A percentile compares a stretch with the other conserved stretches of the same genome.
Conservation (phyloP, 2,329 filamentous ascomycete species). For the Hymenoscyphus linearis region DNA sequence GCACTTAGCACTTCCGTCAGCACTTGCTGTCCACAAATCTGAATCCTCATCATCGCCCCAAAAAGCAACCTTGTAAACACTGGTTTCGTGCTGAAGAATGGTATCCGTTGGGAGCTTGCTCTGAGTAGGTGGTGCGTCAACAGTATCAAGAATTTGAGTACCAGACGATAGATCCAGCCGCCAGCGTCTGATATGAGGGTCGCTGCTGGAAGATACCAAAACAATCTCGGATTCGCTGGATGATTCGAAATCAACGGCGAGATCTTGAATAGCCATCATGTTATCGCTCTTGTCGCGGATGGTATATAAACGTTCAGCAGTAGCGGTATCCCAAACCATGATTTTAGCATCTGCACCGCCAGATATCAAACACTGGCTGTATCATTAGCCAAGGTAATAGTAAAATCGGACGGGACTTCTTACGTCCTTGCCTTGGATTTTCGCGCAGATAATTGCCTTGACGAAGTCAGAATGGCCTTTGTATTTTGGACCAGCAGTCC, state of each 20-base stretch:
- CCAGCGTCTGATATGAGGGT: slow-evolving; percentile 77
- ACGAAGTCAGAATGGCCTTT: slow-evolving; percentile 87
- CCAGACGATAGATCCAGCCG: slow-evolving; percentile 48
- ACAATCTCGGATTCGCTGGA: slow-evolving; percentile 46
- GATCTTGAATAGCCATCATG: slow-evolving; percentile 74
- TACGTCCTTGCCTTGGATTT: slow-evolving; percentile 53
- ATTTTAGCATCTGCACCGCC: slow-evolving; percentile 76
- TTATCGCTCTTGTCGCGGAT: slow-evolving; percentile 67
- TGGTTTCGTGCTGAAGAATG: slow-evolving; percentile 83
- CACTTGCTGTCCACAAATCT: slow-evolving; percentile 87
- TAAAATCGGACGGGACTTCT: slow-evolving; percentile 13
- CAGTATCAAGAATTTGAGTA: slow-evolving; percentile 47
- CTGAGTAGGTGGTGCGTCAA: slow-evolving; percentile 25
- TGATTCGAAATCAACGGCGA: slow-evolving; percentile 67
- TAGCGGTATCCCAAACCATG: slow-evolving; percentile 73
- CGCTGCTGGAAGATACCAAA: slow-evolving; percentile 75
- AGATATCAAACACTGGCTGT: slow-evolving; percentile 52
- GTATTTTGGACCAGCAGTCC: slow-evolving; percentile 51
- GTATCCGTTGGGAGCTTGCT: slow-evolving; percentile 39
- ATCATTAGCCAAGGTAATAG: slow-evolving; percentile 9
- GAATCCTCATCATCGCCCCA: slow-evolving; percentile 55
- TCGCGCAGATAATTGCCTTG: slow-evolving; percentile 66
- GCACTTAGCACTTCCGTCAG: slow-evolving; percentile 82
- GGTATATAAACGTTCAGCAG: slow-evolving; percentile 64
- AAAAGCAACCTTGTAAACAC: slow-evolving; percentile 76